Evolutionary conservation across 495 filamentous ascomycete species (phyloP), one percentile per base, ranked within the genome.

Genomic region (Talaromyces nanjingensis): DNA sequence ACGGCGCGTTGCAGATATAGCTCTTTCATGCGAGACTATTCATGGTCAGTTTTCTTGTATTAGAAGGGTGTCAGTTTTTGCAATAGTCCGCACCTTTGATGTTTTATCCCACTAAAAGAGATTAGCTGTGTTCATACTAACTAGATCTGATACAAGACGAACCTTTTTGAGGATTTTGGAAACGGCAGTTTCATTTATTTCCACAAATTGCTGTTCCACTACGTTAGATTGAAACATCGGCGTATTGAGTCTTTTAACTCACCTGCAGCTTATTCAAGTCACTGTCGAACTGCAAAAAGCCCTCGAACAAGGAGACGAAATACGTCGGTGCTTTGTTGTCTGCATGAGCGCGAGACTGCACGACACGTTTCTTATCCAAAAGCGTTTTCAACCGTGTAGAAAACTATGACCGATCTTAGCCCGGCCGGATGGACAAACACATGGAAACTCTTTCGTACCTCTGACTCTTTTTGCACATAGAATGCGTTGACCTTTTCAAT

Each of bases 91-190:
- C 71, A 89, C 86, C 86, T 98, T 98, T 63, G 93, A 96, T 18
- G 96, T 96, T 83, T 98, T 98, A 76, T 98, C 94, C 94, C 94
- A 98, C 86, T 87, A 74, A 59, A 60, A 27, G 45, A 22, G 53
- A 27, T 66, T 66, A 65, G 74, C 73, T 59, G 73, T 67, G 59
- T 27, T 65, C 65, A 18, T 52, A 12, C 18, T 61, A 62, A 63
- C 37, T 2, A 61, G 24, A 42, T n/a, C 33, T n/a, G 52, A 33
- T 37, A 64, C 7, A 53, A 31, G 14, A 69, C 74, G 60, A 70
- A 88, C 86, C 84, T 98, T 98, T 79, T 98, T 98, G 59, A 98
- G 81, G 53, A 98, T 98, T 74, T 98, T 98, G 22, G 94, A 97
- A 74, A 97, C 96, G 25, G 92, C 94, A 11, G 90, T 96, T 68